Conservation (phyloP, 140 eudicot genomes). For the Flaveria floridana region DNA sequence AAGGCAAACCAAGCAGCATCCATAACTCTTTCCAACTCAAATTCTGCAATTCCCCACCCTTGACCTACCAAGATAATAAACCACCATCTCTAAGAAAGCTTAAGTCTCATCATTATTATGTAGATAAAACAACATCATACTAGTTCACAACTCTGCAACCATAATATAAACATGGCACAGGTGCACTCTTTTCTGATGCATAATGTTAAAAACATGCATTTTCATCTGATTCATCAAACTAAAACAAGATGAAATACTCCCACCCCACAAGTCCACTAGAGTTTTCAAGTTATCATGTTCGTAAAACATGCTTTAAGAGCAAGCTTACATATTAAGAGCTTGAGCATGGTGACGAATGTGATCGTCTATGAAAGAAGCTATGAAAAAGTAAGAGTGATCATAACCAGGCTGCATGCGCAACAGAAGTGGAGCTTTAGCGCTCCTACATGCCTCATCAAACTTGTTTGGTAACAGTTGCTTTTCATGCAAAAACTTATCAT, state of each 20-base stretch:
- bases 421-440: slow-evolving; percentile 66
- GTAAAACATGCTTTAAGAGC: slow-evolving; percentile 29
- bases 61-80: slow-evolving; percentile 43
- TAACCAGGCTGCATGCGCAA: slow-evolving; percentile 88
- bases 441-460: slow-evolving; percentile 89
- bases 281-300: slow-evolving; percentile 20
- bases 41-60: slow-evolving; percentile 41
- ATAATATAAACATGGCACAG: slow-evolving; percentile 34
- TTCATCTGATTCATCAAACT: slow-evolving; percentile 27
- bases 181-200: slow-evolving; percentile 34
- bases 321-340: slow-evolving; percentile 64
- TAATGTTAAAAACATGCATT: slow-evolving; percentile 23
- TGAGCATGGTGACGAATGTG: slow-evolving; percentile 98
- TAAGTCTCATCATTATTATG: slow-evolving; percentile 17
- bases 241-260: slow-evolving; percentile 35
- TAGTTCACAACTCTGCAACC: slow-evolving; percentile 40
- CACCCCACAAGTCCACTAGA: slow-evolving; percentile 28
- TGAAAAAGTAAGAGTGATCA: slow-evolving; percentile 88
- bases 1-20: slow-evolving; percentile 31
- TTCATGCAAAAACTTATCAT: slow-evolving; percentile 76
- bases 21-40: slow-evolving; percentile 31
- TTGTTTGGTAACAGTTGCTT: slow-evolving; percentile 71
- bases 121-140: slow-evolving; percentile 24
- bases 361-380: slow-evolving; percentile 92
- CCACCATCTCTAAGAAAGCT: slow-evolving; percentile 35